Base-by-base conservation (phyloP, 768 basidiomycete genomes). In the Lactifluus pinguis region DNA sequence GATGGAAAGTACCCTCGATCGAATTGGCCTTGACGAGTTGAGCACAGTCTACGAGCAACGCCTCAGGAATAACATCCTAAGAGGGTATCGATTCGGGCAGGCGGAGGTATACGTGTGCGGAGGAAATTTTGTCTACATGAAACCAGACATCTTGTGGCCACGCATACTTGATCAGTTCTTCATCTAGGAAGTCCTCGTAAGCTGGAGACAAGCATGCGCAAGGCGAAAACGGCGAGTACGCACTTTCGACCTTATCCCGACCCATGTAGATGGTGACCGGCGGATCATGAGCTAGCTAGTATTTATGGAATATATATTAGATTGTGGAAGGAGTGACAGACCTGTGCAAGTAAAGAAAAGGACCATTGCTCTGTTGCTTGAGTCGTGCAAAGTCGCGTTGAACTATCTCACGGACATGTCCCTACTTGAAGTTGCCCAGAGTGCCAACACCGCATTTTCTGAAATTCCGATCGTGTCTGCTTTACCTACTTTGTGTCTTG, bases 11-110 rank as follows among this genome's bases (percentile, higher is more conserved):
- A 89, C 94, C 95, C 77, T 97, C 92, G 58, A 98, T 98, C 13
- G 92, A 95, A 69, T 98, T 98, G 1, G 95, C 95, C 72, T 99
- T 99, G 36, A 98, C 95, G 2, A 99, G 79, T 71, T 98, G 97
- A 1, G 92, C 92, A 63, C 91, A 91, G 72, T 98, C 95, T 13
- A 76, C 76, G n/a, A 98, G 75, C 6, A 98, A 74, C 1, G 80
- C 75, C 57, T 86, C 79, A 0, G 97, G 94, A 41, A 98, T 87
- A n/a, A 76, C 72, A 6, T 98, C 94, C 92, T 94, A 98, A n/a
- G 65, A 63, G 34, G 77, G 72, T 79, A 95, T 87, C n/a, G 75
- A 77, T 2, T 83, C 81, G 0, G 89, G 81, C 78, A 98, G 83
- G 38, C 95, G 87, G n/a, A 98, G 77, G 71, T 98, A 98, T 44